These are phyloP conservation scores for Porodaedalea pini DNA, from an alignment of 1,284 basidiomycete genomes.

Conservation along the genomic window DNA sequence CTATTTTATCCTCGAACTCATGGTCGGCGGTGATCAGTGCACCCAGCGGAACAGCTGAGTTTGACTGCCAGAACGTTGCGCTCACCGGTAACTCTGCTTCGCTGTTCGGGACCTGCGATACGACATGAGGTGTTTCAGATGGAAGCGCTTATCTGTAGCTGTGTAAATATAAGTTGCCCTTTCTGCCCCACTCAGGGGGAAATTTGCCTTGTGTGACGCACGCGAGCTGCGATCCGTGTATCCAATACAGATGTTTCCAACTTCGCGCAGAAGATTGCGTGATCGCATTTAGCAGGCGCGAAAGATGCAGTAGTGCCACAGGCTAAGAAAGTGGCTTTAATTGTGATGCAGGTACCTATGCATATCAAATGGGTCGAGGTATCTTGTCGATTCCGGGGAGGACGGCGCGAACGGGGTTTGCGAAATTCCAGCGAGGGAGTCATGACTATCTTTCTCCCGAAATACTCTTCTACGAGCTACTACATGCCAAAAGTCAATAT, in stretches of 20 bases:
- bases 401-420: neutral
- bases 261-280: conserved; percentile 1
- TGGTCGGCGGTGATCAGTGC: conserved; percentile 23
- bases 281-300: neutral
- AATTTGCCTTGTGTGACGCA: neutral
- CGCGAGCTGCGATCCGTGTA: neutral
- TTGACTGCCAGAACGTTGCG: conserved; percentile 33
- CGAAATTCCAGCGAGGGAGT: neutral
- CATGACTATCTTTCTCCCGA: neutral
- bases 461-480: neutral
- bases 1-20: neutral
- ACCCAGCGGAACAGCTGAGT: conserved; percentile 31
- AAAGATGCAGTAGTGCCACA: neutral
- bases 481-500: neutral
- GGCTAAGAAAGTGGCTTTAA: neutral
- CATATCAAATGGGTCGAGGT: conserved; percentile 1
- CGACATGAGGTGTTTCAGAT: conserved; percentile 20
- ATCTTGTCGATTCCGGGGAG: neutral
- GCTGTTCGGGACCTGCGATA: conserved; percentile 31
- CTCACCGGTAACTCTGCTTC: conserved; percentile 31
- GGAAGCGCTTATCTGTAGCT: neutral
- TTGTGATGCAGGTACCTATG: neutral
- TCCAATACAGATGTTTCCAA: neutral
- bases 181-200: neutral
- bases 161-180: too few species aligned